Evolutionary conservation across 2,329 filamentous ascomycete genomes (phyloP), one percentile per base, ranked within the genome.

Genomic region (Cytospora piceae): DNA sequence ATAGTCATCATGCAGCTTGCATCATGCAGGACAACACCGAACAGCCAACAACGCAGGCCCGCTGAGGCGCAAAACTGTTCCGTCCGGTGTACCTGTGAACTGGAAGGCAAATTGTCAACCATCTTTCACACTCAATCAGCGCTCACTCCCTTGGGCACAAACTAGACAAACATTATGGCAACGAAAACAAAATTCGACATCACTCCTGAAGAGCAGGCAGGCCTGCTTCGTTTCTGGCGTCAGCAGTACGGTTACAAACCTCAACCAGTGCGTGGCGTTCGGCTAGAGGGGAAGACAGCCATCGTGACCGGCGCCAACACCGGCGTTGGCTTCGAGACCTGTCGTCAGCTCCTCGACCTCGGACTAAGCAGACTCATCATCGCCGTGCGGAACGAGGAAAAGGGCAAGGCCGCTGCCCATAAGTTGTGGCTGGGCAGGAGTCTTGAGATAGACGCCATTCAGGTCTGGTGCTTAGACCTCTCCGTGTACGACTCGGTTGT

Each of bases 311-410:
- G 55, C n/a, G 11, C 20, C 11, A 58, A 42, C 14, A 22, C 20
- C 2, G 55, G 55, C 24, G 24, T 58, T 11, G 37, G 55, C 15
- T n/a, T 58, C n/a, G 15, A 58, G 14, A 37, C 55, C 3, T 5
- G 6, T 4, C 55, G 55, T 6, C 55, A 58, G 24, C 55, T 58
- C 11, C 55, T 58, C 29, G 31, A 24, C 31, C 32, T 58, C 4
- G 55, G 55, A 3, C 37, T 58, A 15, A 58, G 29, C 22, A 58
- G 11, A 8, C 55, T 58, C 31, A 58, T 58, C 17, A 17, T 58
- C 4, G 55, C 53, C 37, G 24, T 68, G 4, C 37, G 55, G 4
- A 39, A 42, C 15, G 55, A 58, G 7, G 31, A 37, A 11, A 39
- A 22, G 15, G 55, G 55, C 22, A 15, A 39, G 12, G 55, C 31